Conservation (phyloP, 1,139 yeast genomes). For the Taiozyma sp. region DNA sequence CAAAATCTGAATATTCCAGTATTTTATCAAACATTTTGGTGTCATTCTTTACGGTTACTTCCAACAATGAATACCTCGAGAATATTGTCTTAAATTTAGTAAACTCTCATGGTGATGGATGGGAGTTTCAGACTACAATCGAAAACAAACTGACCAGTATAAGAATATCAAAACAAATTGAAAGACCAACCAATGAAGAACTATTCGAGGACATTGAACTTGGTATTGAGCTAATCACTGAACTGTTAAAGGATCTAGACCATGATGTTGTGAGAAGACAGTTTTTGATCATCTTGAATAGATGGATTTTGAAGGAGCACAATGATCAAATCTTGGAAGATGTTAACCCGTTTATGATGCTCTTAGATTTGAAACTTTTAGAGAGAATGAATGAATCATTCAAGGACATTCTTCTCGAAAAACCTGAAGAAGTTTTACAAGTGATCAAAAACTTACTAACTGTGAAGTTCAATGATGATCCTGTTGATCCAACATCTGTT, state of each 20-base stretch:
- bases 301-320: constrained; percentile 46
- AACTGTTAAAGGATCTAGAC: constrained; percentile 44
- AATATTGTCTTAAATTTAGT: constrained; percentile 39
- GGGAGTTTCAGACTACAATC: constrained; percentile 40
- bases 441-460: constrained; percentile 47
- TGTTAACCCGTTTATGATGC: constrained; percentile 47
- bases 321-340: constrained; percentile 18
- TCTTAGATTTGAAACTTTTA: constrained; percentile 59
- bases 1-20: constrained; percentile 29
- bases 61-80: constrained; percentile 33
- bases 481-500: constrained; percentile 20
- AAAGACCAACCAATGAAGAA: constrained; percentile 19
- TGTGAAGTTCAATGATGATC: constrained; percentile 9
- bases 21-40: constrained; percentile 43
- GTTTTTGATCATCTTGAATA: constrained; percentile 47
- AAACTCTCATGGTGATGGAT: constrained; percentile 38
- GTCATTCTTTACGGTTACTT: constrained; percentile 40
- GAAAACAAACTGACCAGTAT: constrained; percentile 55
- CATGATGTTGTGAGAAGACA: constrained; percentile 41
- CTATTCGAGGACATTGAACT: constrained; percentile 47
- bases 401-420: constrained; percentile 53
- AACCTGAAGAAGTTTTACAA: constrained; percentile 54
- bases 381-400: constrained; percentile 59
- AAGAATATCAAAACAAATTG: constrained; percentile 17
- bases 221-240: constrained; percentile 41